A percentile compares a stretch with the other conserved stretches of the same genome.
Evolutionary conservation across 176 grass and related monocot species (phyloP).

Genomic region (Urochloa ruziziensis): DNA sequence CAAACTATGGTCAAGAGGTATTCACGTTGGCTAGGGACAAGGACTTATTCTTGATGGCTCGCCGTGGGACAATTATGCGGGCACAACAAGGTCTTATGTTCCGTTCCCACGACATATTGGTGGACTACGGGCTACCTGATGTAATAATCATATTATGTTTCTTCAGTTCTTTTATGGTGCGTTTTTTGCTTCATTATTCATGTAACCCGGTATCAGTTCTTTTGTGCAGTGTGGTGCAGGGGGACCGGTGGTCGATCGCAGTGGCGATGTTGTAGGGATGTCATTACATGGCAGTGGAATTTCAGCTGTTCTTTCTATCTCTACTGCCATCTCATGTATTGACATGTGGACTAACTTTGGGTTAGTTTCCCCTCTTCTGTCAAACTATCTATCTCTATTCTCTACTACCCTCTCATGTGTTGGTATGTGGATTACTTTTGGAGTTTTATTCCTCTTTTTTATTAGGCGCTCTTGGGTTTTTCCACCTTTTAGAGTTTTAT

Average conservation of each 20-base stretch:
- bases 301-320: neutral
- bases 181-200: neutral
- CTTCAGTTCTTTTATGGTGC: neutral
- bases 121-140: neutral
- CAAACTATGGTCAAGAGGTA: too few species aligned
- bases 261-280: neutral
- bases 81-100: neutral
- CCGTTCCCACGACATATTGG: neutral
- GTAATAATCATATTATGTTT: neutral
- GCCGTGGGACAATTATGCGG: neutral
- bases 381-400: neutral
- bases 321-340: neutral
- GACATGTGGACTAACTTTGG: neutral
- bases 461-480: too few species aligned
- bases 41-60: too few species aligned
- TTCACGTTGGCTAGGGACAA: too few species aligned
- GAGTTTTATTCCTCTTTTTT: too few species aligned
- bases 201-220: neutral
- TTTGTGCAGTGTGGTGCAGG: neutral
- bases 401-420: neutral
- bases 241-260: neutral
- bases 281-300: neutral
- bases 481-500: too few species aligned
- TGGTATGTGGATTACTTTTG: neutral
- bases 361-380: neutral